phyloP scores from a whole-genome alignment of 345 rosid species.

The Zanthoxylum bungeanum region DNA sequence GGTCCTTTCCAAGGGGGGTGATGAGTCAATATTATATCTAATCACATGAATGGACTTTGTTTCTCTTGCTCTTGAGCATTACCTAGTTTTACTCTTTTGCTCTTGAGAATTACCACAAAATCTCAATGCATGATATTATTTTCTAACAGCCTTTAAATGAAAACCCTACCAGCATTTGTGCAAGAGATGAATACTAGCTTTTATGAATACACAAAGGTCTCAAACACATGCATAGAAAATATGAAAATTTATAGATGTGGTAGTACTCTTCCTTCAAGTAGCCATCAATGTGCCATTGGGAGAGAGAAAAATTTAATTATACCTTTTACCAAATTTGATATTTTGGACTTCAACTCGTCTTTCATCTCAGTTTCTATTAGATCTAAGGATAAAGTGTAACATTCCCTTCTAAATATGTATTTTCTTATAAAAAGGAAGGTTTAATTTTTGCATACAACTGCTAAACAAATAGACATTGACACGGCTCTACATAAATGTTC shows the following conservation, averaged over 20 bases:
- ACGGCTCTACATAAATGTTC: slow-evolving; percentile 1
- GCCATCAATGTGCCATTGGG: not conserved
- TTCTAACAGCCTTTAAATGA: not conserved
- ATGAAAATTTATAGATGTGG: not conserved
- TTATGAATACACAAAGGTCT: not conserved
- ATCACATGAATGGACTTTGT: not conserved
- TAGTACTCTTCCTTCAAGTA: not conserved
- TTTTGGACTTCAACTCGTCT: not conserved
- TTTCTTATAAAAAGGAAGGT: not conserved
- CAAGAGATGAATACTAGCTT: not conserved
- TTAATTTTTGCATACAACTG: not conserved
- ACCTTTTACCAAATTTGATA: not conserved
- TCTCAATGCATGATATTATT: not conserved
- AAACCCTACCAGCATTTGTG: not conserved
- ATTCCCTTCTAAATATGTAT: not conserved
- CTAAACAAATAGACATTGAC: not conserved
- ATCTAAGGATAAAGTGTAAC: not conserved
- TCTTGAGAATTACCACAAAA: not conserved
- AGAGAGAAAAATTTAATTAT: not conserved
- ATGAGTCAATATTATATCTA: not conserved
- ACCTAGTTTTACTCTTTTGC: not conserved
- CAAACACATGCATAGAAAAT: not conserved
- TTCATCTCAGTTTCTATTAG: not conserved
- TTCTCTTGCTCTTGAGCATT: not conserved
- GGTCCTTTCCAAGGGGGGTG: not conserved